These are phyloP conservation scores for Pythium aquatile DNA, from an alignment of 352 stramenopile genomes.

Conservation along the genomic window DNA sequence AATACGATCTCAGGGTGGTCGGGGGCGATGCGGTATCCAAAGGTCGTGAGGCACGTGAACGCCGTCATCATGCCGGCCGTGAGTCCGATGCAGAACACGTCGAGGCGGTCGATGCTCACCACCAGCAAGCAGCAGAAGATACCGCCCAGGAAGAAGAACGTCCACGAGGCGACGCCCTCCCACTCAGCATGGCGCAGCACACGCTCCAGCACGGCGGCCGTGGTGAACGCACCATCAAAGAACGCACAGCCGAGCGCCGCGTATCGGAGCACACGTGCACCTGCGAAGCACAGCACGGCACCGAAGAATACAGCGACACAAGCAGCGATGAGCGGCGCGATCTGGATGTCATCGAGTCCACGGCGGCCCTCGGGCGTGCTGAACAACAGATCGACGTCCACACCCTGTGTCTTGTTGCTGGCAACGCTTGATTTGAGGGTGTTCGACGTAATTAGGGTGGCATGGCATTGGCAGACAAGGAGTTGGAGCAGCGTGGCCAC, in stretches of 20 bases:
- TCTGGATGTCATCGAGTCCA: slow-evolving; percentile 39
- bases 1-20: slow-evolving; percentile 20
- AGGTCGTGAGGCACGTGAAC: slow-evolving; percentile 32
- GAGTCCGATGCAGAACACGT: slow-evolving; percentile 33
- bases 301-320: slow-evolving; percentile 51
- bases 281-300: slow-evolving; percentile 41
- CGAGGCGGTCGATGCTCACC: slow-evolving; percentile 20
- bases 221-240: slow-evolving; percentile 61
- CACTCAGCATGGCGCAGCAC: slow-evolving; percentile 32
- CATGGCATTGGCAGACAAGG: not conserved
- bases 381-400: slow-evolving; percentile 26
- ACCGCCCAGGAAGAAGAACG: slow-evolving; percentile 38
- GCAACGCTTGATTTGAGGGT: not conserved
- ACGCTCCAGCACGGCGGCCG: slow-evolving; percentile 51
- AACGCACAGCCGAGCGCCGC: slow-evolving; percentile 72
- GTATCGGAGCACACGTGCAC: slow-evolving; percentile 57
- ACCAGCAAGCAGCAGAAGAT: slow-evolving; percentile 29
- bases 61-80: slow-evolving; percentile 36
- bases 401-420: slow-evolving; percentile 6
- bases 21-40: slow-evolving; percentile 30
- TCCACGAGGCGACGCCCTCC: slow-evolving; percentile 36
- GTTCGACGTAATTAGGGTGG: not conserved
- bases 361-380: slow-evolving; percentile 24
- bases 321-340: slow-evolving; percentile 47
- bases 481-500: not conserved